phyloP scores from a whole-genome alignment of 2,329 filamentous ascomycete species.

The Calonectria ilicicola region DNA sequence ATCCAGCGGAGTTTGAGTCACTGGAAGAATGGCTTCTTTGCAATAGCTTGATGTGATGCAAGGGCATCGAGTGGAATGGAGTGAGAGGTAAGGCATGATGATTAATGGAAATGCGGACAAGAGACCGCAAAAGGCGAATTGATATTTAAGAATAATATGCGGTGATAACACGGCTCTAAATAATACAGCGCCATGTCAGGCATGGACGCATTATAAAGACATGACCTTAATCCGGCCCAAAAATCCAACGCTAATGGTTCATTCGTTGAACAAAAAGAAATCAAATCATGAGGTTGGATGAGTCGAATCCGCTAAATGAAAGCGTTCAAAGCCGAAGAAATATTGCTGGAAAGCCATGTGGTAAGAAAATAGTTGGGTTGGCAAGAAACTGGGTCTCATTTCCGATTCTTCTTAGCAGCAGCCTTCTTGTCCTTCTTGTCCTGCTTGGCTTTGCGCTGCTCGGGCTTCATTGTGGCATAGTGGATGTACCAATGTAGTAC shows the following conservation, averaged over 20 bases:
- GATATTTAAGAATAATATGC: background rate
- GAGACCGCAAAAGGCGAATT: background rate
- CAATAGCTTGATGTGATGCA: background rate
- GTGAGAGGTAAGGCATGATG: background rate
- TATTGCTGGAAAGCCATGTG: background rate
- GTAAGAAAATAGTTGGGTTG: background rate
- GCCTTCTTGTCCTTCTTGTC: constrained; percentile 56
- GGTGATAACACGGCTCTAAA: background rate
- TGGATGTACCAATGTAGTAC: constrained; percentile 69
- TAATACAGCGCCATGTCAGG: background rate
- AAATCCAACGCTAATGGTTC: constrained; percentile 13
- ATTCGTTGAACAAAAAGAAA: background rate
- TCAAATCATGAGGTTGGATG: background rate
- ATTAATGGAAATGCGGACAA: background rate
- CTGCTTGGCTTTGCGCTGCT: constrained; percentile 68
- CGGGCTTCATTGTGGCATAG: constrained; percentile 70
- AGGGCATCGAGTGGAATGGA: background rate
- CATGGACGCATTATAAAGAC: background rate
- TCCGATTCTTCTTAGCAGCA: constrained; percentile 40
- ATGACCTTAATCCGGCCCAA: background rate
- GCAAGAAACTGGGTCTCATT: constrained; percentile 12
- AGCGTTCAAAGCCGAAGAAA: background rate
- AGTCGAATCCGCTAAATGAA: background rate
- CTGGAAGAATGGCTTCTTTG: constrained; percentile 35
- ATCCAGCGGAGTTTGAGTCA: constrained; percentile 26